Evolutionary conservation across 495 filamentous ascomycete genomes (phyloP), one percentile per base, ranked within the genome.

Genomic region (Parathielavia appendiculata): DNA sequence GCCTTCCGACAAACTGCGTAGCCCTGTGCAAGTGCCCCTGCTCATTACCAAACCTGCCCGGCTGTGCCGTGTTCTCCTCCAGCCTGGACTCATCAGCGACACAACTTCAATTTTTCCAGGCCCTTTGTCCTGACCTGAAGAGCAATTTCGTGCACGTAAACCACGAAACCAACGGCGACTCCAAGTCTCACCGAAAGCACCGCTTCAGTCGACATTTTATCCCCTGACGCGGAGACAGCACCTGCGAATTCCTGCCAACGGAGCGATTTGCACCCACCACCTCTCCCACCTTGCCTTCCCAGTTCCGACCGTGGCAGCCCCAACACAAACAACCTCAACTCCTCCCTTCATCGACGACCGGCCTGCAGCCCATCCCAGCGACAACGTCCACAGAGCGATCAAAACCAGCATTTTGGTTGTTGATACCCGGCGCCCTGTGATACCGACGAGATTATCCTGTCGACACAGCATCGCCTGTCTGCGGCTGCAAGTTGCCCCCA

Each of bases 161-260:
- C 49, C 63, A 62, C 56, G 54, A 45, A 53, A 50, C 59, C 50
- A 60, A 51, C 59, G 63, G 67, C 65, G 69, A 71, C 51, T 6
- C 46, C 55, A 67, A 65, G 61, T 66, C 65, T 62, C 64, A 45
- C 50, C 51, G 22, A 34, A 69, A 64, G 56, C 64, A 71, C 55
- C 54, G 26, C 26, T 54, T 43, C 57, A 60, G 54, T 62, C 52
- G 49, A 54, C 44, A 47, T 63, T 61, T 64, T n/a, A 16, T 23
- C 30, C 55, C 45, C 56, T 57, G 48, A 71, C 62, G 61, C 66
- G 60, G 56, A 66, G 57, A 65, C 59, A 59, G 54, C 34, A 52
- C 58, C 55, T 36, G 63, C 61, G 61, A 71, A 64, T 68, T 66
- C 64, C 66, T 61, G 61, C 60, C 57, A 23, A 44, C 63, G 48